These are phyloP conservation scores for Gossypium rotundifolium DNA, from an alignment of 345 rosid species.

Conservation along the genomic window DNA sequence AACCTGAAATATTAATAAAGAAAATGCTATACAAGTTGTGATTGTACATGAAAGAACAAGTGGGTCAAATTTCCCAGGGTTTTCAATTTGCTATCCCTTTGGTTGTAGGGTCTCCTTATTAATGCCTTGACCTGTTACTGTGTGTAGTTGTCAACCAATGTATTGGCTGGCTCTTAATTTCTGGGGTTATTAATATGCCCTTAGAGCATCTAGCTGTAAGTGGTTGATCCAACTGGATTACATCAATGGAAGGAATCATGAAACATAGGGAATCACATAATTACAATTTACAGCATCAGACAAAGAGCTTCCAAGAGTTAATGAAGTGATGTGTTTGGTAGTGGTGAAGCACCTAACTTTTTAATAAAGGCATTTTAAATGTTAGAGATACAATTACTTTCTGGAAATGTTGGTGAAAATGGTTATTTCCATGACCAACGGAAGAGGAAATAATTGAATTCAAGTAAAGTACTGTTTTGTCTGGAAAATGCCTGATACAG, in stretches of 20 bases:
- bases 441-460: not conserved
- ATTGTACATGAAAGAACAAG: no score
- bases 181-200: not conserved
- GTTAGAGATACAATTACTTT: not conserved
- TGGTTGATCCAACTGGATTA: not conserved
- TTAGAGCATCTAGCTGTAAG: constrained; percentile 8
- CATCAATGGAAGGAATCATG: no score
- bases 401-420: not conserved
- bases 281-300: not conserved
- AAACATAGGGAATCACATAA: not conserved
- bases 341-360: not conserved
- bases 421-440: not conserved
- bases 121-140: not conserved
- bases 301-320: not conserved
- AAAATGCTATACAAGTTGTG: no score
- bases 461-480: not conserved
- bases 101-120: not conserved
- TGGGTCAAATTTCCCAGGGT: not conserved
- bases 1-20: not conserved
- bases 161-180: not conserved
- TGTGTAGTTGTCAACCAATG: not conserved
- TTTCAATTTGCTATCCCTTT: not conserved
- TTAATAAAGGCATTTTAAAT: not conserved
- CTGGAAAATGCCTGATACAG: not conserved
- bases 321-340: not conserved